These are phyloP conservation scores for Zalaria obscura DNA, from an alignment of 2,329 filamentous ascomycete species.

Conservation along the genomic window DNA sequence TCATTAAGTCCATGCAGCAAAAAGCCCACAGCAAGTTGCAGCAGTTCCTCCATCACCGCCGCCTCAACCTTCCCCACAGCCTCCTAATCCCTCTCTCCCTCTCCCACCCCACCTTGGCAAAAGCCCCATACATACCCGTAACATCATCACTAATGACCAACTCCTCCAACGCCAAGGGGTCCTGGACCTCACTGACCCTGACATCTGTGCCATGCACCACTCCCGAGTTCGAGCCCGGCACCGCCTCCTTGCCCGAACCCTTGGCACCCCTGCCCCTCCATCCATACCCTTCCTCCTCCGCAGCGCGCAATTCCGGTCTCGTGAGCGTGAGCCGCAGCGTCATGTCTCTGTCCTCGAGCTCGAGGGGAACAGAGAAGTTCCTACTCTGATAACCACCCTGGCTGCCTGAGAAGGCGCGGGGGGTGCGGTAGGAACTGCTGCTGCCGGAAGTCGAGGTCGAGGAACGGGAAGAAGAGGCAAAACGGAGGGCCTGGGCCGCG, in stretches of 20 bases:
- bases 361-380: background rate
- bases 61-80: conserved; percentile 1
- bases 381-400: too few species aligned
- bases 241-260: conserved; percentile 37
- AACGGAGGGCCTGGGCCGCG: background rate
- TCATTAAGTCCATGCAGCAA: too few species aligned
- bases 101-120: conserved; percentile 15
- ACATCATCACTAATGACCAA: conserved; percentile 26
- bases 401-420: background rate
- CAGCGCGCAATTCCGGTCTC: conserved; percentile 66
- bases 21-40: too few species aligned
- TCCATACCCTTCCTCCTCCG: conserved; percentile 58
- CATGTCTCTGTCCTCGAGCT: conserved; percentile 48
- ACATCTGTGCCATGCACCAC: conserved; percentile 9
- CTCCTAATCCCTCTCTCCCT: conserved; percentile 1
- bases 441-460: background rate
- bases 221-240: conserved; percentile 53
- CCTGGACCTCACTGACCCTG: conserved; percentile 22
- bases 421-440: background rate
- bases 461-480: background rate
- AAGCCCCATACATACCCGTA: conserved; percentile 26
- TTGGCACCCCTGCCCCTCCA: conserved; percentile 37
- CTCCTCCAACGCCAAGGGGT: conserved; percentile 41
- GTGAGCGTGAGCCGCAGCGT: conserved; percentile 93
- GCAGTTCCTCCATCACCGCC: background rate